Base-by-base conservation (phyloP, 2,329 filamentous ascomycete species). In the Colletotrichum endophyticum region DNA sequence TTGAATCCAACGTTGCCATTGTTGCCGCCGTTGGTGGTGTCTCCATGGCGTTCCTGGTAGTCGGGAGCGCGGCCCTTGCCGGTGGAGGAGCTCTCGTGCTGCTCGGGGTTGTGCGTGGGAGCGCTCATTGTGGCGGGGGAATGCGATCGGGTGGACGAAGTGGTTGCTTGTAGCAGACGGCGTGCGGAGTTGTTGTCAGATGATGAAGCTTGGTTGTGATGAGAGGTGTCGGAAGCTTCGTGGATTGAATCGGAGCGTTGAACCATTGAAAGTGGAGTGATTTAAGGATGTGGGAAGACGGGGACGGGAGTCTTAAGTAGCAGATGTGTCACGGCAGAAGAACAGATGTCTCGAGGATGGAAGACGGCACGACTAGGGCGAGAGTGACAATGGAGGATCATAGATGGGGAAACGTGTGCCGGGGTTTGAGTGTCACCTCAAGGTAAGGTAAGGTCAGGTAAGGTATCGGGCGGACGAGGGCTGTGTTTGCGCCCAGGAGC, bases 1-100 rank as follows among this genome's bases (percentile, higher is more conserved):
- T 87, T 86, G 83, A 92, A 90, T 77, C 89, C 89, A 63, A 81
- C 82, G 53, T 76, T 72, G 36, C 32, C 72, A 7, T 53, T 36
- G 49, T 72, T 67, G 19, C 78, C 19, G 84, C 81, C 69, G 62
- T 77, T 72, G 63, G 71, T 49, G 25, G 19, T 57, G 12, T 59
- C 72, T 59, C 39, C 27, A 44, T 64, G 22, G 61, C 70, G 62
- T 66, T 77, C 70, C 22, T 78, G 66, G 62, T 77, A 73, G 22
- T 77, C 75, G 49, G 74, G 66, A 22, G 75, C 77, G 32, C 67
- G 70, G 49, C 63, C 68, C 75, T 78, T 78, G 56, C 77, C 77
- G 57, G 75, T 69, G 22, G 75, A 71, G 19, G 77, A 68, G 28
- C 64, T 66, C 53, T 77, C 75, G 27, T 66, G 74, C 13, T 77